Base-by-base conservation (phyloP, 1,139 yeast species). In the Saccharomyces hybrid region DNA sequence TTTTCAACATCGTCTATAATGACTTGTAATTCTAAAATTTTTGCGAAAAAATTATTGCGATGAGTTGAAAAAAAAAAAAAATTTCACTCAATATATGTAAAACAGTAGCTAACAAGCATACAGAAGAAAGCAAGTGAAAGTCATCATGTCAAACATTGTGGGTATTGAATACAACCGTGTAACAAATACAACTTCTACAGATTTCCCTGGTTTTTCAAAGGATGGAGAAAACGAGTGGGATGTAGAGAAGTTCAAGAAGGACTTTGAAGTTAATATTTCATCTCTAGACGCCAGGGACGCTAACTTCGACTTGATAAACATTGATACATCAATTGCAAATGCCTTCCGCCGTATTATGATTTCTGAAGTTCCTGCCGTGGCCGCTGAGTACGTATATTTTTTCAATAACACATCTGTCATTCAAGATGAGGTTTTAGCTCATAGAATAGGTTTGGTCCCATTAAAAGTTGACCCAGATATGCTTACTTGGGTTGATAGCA, bases 311-410 rank as follows among this genome's bases (percentile, higher is more conserved):
- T 76, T 95, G 60, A 75, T 88, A 56, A 85, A 89, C 62, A 75
- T 91, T 51, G 99, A 93, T 69, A 88, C 98, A 2, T 88, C 98
- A n/a, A 77, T 93, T 55, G 93, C 98, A 51, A 93, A 93, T 75
- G 98, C 99, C 0, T 90, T 93, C 74, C 87, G 99, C 68, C 86
- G 99, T 69, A 88, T 93, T 63, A 91, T 93, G 97, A 84, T 93
- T 58, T 82, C 97, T 1, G 99, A 93, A 71, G 96, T 93, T 34
- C 99, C 99, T 16, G 81, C 95, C 3, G 95, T 93, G 49, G 99
- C 99, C 7, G 88, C 96, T 29, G 99, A 93, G 71, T 82, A 87
- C 58, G 89, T 93, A 31, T 91, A 86, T 69, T 80, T 93, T 60
- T 87, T 86, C 75, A 91, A 89, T 79, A 93, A 93, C 73, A 93